A percentile compares a stretch with the other conserved stretches of the same genome.
Conservation (phyloP, 495 filamentous ascomycete species). For the Penicillium dipodomyicola region DNA sequence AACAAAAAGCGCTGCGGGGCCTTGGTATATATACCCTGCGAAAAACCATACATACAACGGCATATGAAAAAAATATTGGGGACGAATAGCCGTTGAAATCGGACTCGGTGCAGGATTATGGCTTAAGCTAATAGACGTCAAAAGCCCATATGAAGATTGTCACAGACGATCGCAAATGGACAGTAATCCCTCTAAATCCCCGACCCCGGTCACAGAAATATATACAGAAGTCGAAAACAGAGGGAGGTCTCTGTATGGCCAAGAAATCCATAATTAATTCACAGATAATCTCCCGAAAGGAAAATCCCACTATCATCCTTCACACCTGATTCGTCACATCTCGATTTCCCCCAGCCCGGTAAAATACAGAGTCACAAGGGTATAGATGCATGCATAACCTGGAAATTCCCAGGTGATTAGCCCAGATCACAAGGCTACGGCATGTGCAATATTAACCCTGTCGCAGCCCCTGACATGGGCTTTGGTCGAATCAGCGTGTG, state of each 20-base stretch:
- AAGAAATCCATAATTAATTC: not conserved
- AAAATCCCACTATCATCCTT: not conserved
- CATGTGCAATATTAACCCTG: constrained; percentile 2
- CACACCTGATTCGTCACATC: not conserved
- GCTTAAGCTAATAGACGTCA: not conserved
- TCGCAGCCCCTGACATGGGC: constrained; percentile 1
- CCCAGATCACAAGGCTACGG: no score
- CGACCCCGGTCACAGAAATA: constrained; percentile 17
- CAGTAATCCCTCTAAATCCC: constrained; percentile 21
- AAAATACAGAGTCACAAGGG: not conserved
- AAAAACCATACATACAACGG: not conserved
- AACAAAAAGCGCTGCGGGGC: not conserved
- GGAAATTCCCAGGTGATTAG: not conserved
- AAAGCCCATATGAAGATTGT: not conserved
- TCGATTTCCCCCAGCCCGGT: not conserved
- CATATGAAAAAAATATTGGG: not conserved
- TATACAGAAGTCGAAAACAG: not conserved
- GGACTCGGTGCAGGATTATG: not conserved
- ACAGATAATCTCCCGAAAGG: not conserved
- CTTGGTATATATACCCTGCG: not conserved
- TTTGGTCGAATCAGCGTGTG: not conserved
- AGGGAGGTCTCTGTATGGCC: not conserved
- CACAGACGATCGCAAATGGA: constrained; percentile 12
- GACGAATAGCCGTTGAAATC: not conserved
- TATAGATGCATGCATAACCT: not conserved